Percentiles rank a stretch among this genome's conserved stretches.
phyloP scores from a whole-genome alignment of 169 alveolate species.

The Plasmodium reichenowi region DNA sequence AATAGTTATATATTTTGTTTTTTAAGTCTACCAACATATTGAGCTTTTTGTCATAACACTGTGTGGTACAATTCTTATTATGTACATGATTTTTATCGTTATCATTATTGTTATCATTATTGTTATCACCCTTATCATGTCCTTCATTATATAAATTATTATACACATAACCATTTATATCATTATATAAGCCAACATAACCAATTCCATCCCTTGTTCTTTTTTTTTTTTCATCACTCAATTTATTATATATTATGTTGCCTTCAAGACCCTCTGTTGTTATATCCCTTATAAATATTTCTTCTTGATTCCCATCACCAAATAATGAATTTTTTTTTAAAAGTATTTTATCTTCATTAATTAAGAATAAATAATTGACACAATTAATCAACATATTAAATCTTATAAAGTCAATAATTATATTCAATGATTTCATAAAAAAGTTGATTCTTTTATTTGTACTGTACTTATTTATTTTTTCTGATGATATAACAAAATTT shows the following conservation, averaged over 20 bases:
- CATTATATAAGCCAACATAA: neutral
- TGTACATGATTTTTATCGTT: neutral
- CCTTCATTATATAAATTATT: no score
- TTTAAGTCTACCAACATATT: slow-evolving; percentile 1
- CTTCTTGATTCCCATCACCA: neutral
- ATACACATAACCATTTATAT: neutral
- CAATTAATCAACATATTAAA: slow-evolving; percentile 42
- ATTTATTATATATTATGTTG: neutral
- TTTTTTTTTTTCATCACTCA: neutral
- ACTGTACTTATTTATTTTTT: neutral
- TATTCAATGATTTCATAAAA: slow-evolving; percentile 13
- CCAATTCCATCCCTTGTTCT: neutral
- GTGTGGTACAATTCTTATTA: neutral
- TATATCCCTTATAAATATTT: no score
- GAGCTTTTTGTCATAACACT: neutral
- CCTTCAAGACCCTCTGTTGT: no score
- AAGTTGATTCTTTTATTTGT: slow-evolving; percentile 1
- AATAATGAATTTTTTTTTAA: neutral
- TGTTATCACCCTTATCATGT: no score
- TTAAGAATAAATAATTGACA: slow-evolving; percentile 17
- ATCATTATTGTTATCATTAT: no score
- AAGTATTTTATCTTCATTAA: slow-evolving; percentile 21
- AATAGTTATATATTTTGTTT: slow-evolving; percentile 19
- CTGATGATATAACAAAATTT: neutral
- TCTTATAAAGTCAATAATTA: slow-evolving; percentile 14